A percentile compares a stretch with the other conserved stretches of the same genome.
phyloP scores from a whole-genome alignment of 768 basidiomycete species.

The Scleroderma citrinum region DNA sequence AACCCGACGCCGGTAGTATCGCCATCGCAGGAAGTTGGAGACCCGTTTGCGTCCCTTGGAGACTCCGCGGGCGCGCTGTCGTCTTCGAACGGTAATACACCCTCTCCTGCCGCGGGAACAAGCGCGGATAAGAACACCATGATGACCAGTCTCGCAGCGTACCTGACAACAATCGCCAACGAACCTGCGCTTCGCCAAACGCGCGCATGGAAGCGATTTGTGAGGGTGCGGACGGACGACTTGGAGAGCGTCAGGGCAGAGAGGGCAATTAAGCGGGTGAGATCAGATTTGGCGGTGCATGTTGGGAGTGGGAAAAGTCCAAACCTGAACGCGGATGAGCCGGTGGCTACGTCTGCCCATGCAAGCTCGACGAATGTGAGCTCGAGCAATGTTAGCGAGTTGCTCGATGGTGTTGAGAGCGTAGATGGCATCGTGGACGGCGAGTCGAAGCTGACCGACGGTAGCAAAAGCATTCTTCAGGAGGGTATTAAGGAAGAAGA shows the following conservation, averaged over 20 bases:
- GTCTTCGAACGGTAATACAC: slow-evolving; percentile 6
- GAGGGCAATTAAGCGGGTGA: slow-evolving; percentile 80
- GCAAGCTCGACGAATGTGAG: slow-evolving; percentile 21
- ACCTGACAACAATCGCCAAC: slow-evolving; percentile 76
- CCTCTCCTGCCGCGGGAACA: background rate
- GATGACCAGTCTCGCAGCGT: slow-evolving; percentile 67
- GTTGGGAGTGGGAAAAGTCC: slow-evolving; percentile 27
- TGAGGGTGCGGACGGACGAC: slow-evolving; percentile 81
- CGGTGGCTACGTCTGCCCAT: slow-evolving; percentile 8
- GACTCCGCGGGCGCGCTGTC: slow-evolving; percentile 26
- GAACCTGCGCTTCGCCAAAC: slow-evolving; percentile 54
- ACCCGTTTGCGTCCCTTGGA: slow-evolving; percentile 52
- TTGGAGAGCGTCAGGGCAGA: slow-evolving; percentile 82
- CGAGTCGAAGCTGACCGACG: slow-evolving; percentile 14
- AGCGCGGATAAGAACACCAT: slow-evolving; percentile 35
- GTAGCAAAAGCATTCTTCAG: slow-evolving; percentile 12
- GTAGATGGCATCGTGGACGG: slow-evolving; percentile 20
- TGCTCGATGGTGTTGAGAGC: slow-evolving; percentile 27
- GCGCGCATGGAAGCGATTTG: slow-evolving; percentile 79
- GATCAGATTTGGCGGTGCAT: slow-evolving; percentile 80
- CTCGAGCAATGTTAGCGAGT: slow-evolving; percentile 28
- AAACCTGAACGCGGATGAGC: slow-evolving; percentile 19
- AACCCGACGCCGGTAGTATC: slow-evolving; percentile 41
- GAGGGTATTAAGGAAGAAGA: slow-evolving; percentile 23
- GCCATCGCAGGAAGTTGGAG: slow-evolving; percentile 51